phyloP scores from a whole-genome alignment of 2,329 filamentous ascomycete species.

The Corinectria fuckeliana region DNA sequence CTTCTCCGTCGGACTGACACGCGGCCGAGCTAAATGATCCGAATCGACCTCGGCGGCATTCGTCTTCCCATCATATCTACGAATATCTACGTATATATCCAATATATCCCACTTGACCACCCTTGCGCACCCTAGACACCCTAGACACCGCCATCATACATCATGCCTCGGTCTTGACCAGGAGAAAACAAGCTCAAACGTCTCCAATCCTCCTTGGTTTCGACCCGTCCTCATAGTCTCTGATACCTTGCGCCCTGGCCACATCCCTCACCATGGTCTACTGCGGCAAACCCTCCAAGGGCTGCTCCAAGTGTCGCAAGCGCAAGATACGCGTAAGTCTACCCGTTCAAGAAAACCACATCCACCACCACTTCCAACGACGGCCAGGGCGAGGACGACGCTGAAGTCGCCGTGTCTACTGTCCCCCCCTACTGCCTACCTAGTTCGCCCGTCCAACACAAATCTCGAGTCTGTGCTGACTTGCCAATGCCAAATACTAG shows the following conservation, averaged over 20 bases:
- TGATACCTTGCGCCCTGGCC: slow-evolving; percentile 5
- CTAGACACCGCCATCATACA: slow-evolving; percentile 17
- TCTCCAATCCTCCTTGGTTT: slow-evolving; percentile 1
- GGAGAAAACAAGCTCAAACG: slow-evolving; percentile 18
- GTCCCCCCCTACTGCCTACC: neutral
- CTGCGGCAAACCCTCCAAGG: slow-evolving; percentile 63
- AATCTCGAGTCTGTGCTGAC: slow-evolving; percentile 11
- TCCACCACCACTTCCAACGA: neutral
- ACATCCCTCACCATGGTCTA: slow-evolving; percentile 56
- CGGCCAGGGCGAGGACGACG: neutral
- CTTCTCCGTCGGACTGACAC: neutral
- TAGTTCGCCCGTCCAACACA: neutral
- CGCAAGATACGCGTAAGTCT: slow-evolving; percentile 62
- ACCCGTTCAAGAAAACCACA: neutral
- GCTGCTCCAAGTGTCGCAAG: slow-evolving; percentile 61
- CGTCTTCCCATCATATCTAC: neutral
- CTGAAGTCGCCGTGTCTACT: neutral
- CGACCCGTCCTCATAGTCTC: neutral
- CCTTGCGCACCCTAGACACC: neutral
- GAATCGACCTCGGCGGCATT: slow-evolving; percentile 1
- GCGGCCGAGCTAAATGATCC: neutral
- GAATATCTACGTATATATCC: neutral
- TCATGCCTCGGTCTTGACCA: slow-evolving; percentile 30
- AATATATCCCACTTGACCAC: neutral
- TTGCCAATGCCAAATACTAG: slow-evolving; percentile 39